Percentiles rank a stretch among this genome's conserved stretches.
Conservation (phyloP, 2,329 filamentous ascomycete species). For the Knufia fluminis region DNA sequence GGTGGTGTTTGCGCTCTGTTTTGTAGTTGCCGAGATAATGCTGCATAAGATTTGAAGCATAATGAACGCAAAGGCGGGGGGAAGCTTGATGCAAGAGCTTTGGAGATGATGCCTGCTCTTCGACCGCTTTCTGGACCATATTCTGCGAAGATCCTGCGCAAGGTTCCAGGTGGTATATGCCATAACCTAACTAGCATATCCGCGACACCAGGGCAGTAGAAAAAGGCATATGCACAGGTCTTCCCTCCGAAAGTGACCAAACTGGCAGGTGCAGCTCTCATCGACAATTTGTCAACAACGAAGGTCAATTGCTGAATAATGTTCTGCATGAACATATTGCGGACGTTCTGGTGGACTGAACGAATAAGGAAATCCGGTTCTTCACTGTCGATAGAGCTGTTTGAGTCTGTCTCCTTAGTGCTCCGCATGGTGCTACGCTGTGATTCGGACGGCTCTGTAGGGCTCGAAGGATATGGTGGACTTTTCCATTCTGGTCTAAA, state of each 20-base stretch:
- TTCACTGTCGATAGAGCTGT: slow-evolving; percentile 45
- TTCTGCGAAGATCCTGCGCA: slow-evolving; percentile 63
- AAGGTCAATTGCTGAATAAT: slow-evolving; percentile 74
- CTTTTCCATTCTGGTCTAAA: slow-evolving; percentile 79
- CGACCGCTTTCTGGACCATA: slow-evolving; percentile 48
- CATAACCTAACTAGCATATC: slow-evolving; percentile 76
- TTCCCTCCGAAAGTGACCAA: slow-evolving; percentile 82
- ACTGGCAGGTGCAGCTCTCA: slow-evolving; percentile 61
- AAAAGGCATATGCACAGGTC: slow-evolving; percentile 85
- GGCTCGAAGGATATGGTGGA: slow-evolving; percentile 50
- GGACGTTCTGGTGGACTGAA: slow-evolving; percentile 79
- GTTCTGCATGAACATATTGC: slow-evolving; percentile 77
- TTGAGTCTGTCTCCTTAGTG: slow-evolving; percentile 37
- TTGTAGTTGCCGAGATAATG: slow-evolving; percentile 50
- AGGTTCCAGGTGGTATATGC: slow-evolving; percentile 58
- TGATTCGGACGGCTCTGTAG: slow-evolving; percentile 19
- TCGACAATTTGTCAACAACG: slow-evolving; percentile 80
- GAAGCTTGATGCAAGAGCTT: slow-evolving; percentile 60
- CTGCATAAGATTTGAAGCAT: slow-evolving; percentile 54
- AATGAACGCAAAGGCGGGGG: slow-evolving; percentile 55
- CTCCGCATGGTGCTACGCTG: slow-evolving; percentile 26
- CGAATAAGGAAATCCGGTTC: slow-evolving; percentile 60
- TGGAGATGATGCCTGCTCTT: slow-evolving; percentile 43
- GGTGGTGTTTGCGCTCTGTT: slow-evolving; percentile 59
- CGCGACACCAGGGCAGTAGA: slow-evolving; percentile 78